Evolutionary conservation across 495 filamentous ascomycete species (phyloP).

Genomic region (Xylaria curta): DNA sequence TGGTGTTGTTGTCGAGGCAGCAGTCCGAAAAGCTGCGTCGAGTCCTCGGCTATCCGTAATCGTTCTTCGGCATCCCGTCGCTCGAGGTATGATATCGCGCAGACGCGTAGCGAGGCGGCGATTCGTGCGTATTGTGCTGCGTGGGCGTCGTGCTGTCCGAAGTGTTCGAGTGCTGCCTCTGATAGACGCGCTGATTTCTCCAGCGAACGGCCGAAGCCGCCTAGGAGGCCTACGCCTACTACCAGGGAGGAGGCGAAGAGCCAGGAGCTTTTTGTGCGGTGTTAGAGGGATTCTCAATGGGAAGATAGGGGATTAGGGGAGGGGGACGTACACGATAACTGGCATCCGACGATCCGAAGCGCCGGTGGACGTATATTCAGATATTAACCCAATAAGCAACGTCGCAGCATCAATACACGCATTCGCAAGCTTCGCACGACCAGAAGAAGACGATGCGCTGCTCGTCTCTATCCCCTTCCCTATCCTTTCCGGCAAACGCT

Average conservation of each 20-base stretch:
- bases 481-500: slow-evolving; percentile 40
- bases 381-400: slow-evolving; percentile 49
- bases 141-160: slow-evolving; percentile 48
- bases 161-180: slow-evolving; percentile 46
- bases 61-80: slow-evolving; percentile 48
- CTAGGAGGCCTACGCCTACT: slow-evolving; percentile 51
- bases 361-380: slow-evolving; percentile 41
- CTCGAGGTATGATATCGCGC: slow-evolving; percentile 47
- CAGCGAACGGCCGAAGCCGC: slow-evolving; percentile 52
- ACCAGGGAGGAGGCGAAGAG: slow-evolving; percentile 55
- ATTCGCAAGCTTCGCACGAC: slow-evolving; percentile 51
- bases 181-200: slow-evolving; percentile 51
- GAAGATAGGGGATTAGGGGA: neutral
- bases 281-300: neutral
- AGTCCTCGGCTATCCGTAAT: slow-evolving; percentile 47
- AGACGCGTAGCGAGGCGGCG: slow-evolving; percentile 50
- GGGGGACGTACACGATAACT: slow-evolving; percentile 46
- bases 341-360: slow-evolving; percentile 47
- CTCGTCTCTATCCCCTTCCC: too few species aligned
- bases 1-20: slow-evolving; percentile 33
- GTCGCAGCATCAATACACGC: slow-evolving; percentile 57
- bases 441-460: neutral
- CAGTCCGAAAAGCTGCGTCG: slow-evolving; percentile 51
- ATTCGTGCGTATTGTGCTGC: slow-evolving; percentile 55
- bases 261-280: slow-evolving; percentile 44